phyloP scores from a whole-genome alignment of 2,329 filamentous ascomycete genomes.

The Aspergillus ibericus region DNA sequence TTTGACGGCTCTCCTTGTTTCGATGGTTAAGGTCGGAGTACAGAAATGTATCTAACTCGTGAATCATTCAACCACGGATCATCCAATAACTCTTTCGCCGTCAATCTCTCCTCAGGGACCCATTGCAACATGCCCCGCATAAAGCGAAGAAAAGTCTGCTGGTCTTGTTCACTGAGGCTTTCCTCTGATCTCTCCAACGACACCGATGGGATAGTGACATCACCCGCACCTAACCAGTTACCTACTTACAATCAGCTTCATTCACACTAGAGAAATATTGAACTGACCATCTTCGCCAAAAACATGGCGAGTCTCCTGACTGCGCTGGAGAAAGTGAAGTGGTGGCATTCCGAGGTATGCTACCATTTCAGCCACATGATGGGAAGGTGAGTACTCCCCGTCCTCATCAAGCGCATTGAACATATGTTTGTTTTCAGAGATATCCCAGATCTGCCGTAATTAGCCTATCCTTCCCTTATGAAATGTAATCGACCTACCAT shows the following conservation, averaged over 20 bases:
- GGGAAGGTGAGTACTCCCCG: neutral
- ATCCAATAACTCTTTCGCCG: slow-evolving; percentile 18
- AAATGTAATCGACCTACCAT: neutral
- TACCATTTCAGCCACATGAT: neutral
- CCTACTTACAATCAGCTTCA: neutral
- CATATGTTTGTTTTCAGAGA: neutral
- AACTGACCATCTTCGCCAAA: neutral
- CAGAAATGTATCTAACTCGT: too few species aligned
- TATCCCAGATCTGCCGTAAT: neutral
- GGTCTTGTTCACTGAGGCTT: slow-evolving; percentile 12
- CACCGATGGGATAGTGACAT: neutral
- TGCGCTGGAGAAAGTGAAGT: neutral
- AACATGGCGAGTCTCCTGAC: neutral
- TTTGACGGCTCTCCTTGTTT: too few species aligned
- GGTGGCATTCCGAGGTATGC: neutral
- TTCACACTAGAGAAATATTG: too few species aligned
- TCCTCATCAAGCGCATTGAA: neutral
- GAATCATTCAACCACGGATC: slow-evolving; percentile 21
- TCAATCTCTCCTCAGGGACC: slow-evolving; percentile 22
- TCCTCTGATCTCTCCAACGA: slow-evolving; percentile 12
- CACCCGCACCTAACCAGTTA: slow-evolving; percentile 2
- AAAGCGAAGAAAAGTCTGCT: slow-evolving; percentile 20
- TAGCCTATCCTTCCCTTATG: too few species aligned
- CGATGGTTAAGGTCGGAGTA: too few species aligned
- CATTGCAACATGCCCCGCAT: slow-evolving; percentile 24